Evolutionary conservation across 192 early-diverging fungal species (phyloP).

Genomic region (Coemansia sp.): DNA sequence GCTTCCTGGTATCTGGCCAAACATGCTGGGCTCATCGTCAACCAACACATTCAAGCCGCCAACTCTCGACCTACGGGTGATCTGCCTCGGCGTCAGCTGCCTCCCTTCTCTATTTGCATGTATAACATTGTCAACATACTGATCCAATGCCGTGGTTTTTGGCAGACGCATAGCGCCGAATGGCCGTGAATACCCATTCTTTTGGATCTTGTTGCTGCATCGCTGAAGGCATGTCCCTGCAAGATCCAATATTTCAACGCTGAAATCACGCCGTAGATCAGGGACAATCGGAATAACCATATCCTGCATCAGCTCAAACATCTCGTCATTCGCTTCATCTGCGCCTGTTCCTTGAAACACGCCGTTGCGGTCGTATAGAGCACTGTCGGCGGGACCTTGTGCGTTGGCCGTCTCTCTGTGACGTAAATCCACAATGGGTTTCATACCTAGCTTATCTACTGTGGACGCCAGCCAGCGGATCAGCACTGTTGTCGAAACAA

Average conservation of each 20-base stretch:
- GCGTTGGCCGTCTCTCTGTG: neutral
- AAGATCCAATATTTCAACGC: conserved; percentile 50
- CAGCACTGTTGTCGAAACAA: conserved; percentile 37
- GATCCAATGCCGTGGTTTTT: conserved; percentile 39
- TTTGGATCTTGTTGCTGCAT: conserved; percentile 41
- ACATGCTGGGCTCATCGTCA: conserved; percentile 36
- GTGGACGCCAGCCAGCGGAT: conserved; percentile 35
- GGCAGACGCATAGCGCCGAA: conserved; percentile 46
- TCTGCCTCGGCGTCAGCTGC: neutral
- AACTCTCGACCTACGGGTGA: neutral
- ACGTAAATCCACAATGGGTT: neutral
- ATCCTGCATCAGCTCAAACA: conserved; percentile 29
- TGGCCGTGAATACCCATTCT: conserved; percentile 28
- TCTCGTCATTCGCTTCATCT: conserved; percentile 13
- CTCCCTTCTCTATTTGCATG: neutral
- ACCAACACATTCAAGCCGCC: conserved; percentile 31
- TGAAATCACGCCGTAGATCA: conserved; percentile 46
- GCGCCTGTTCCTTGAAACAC: conserved; percentile 36
- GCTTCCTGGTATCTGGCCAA: conserved; percentile 1
- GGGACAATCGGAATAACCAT: conserved; percentile 25
- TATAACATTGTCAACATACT: conserved; percentile 28
- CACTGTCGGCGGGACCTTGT: conserved; percentile 1
- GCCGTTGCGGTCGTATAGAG: conserved; percentile 36
- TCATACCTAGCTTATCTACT: conserved; percentile 33
- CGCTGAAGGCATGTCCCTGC: conserved; percentile 55